Base-by-base conservation (phyloP, 345 rosid genomes). In the Adansonia digitata region DNA sequence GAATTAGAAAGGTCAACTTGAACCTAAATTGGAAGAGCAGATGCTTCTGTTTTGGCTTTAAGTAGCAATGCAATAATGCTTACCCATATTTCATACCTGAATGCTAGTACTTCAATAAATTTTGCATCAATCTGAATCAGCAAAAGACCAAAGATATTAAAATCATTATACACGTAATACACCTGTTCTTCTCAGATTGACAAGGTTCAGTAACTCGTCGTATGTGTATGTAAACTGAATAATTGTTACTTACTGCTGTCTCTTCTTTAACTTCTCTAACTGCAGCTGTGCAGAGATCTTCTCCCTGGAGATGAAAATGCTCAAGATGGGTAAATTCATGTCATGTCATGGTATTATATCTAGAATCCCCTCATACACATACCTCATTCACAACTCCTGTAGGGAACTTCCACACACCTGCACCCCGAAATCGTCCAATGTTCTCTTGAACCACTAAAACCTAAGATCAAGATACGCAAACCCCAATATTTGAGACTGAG, bases 191-290 rank as follows among this genome's bases (percentile, higher is more conserved):
- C 42, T 51, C 43, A 49, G 10, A 20, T 69, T 29, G 26, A 69
- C 14, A 73, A 60, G 76, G 48, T 35, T 59, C 26, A 6, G 55
- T 34, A 43, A 60, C 53, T 48, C 56, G 57, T 18, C 4, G 1
- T 17, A 35, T 46, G 37, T 29, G 15, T 69, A 53, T 48, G 34
- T 48, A 56, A 61, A 24, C 34, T 43, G 31, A 63, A 59, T 6
- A 31, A 29, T 39, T 49, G 49, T 48, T 43, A 74, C 97, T 91
- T 78, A 91, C 99, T 61, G 88, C 91, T 4, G 99, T 95, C 85
- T 90, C 99, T 90, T 95, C 97, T 82, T 93, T 89, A 51, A 85
- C 97, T 85, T 93, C 99, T 83, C 99, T 89, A 15, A 89, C 83
- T 17, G 93, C 96, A 66, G 97, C 94, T 35, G 64, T 80, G 77